Evolutionary conservation across 2,329 filamentous ascomycete genomes (phyloP), one percentile per base, ranked within the genome.

Genomic region (Claviceps maximensis): DNA sequence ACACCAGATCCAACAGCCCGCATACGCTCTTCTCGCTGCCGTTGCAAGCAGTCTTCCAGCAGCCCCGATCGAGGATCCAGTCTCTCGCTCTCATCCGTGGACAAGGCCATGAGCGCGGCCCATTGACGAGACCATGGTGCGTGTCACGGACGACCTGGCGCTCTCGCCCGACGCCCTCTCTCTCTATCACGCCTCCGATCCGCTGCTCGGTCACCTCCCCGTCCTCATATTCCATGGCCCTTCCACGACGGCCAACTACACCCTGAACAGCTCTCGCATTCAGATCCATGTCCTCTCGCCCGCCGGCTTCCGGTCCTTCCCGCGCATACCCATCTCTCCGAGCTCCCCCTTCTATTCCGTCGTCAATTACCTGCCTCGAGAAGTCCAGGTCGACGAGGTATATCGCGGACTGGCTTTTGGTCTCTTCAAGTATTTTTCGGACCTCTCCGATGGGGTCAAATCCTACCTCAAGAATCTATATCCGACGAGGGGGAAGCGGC

Each of bases 341-440:
- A 94, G 87, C 63, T 95, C 91, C 47, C 83, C 89, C 50, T 86
- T 94, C 63, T 97, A 97, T 69, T 80, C 83, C 59, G 91, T 90
- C 52, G 93, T 98, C 67, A 84, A 87, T 65, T 83, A 90, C 66
- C 78, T 98, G 45, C 89, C 93, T 44, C 85, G 89, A 65, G 91
- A 96, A 66, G 89, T 90, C 69, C 93, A 97, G 73, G 91, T 91
- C 62, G 91, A 97, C 67, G 91, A 97, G 69, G 77, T 95, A 58
- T 94, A 86, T 69, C 84, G 93, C 47, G 93, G 86, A 19, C 77
- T 98, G 53, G 93, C 91, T 48, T 95, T 97, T 68, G 89, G 88
- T 53, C 76, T 98, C 59, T 86, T 85, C 74, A 96, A 95, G 67
- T 98, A 96, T 74, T 97, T 96, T 65, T 79, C 80, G 56, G 91